Percentiles rank a stretch among this genome's conserved stretches.
phyloP scores from a whole-genome alignment of 163 green algal genomes.

The Chlorella variabilis region DNA sequence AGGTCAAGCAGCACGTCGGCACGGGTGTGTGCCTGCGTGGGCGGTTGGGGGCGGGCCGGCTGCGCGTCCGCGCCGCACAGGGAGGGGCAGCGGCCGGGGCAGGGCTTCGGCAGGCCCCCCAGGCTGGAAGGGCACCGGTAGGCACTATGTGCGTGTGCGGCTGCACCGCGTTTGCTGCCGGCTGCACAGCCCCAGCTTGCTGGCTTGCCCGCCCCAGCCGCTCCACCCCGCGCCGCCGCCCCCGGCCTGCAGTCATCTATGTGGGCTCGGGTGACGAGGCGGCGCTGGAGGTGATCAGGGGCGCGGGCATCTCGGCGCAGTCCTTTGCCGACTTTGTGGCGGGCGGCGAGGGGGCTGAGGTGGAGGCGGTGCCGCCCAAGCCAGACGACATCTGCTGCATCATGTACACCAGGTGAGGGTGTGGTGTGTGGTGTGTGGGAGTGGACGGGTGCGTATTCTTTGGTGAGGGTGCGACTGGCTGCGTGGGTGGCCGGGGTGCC shows the following conservation, averaged over 20 bases:
- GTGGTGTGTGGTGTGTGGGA: too few relatives aligned
- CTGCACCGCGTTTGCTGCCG: too few relatives aligned
- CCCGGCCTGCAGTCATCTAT: slow-evolving; percentile 25
- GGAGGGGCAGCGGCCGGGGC: neutral
- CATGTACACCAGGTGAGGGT: slow-evolving; percentile 91
- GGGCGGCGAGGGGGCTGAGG: slow-evolving; percentile 35
- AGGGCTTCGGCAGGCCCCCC: too few relatives aligned
- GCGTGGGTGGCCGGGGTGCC: neutral
- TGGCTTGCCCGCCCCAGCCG: too few relatives aligned
- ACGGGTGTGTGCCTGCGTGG: neutral
- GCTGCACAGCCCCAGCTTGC: too few relatives aligned
- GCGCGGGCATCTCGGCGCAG: neutral
- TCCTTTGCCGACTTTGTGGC: slow-evolving; percentile 51
- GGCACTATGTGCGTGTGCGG: too few relatives aligned
- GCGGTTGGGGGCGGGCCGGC: neutral
- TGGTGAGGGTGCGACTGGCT: too few relatives aligned
- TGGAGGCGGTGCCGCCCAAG: slow-evolving; percentile 45
- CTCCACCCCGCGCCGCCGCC: neutral
- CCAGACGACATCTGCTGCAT: slow-evolving; percentile 84
- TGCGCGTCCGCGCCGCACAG: neutral
- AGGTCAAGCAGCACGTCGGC: slow-evolving; percentile 22
- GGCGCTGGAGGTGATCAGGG: slow-evolving; percentile 7
- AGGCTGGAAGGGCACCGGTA: too few relatives aligned
- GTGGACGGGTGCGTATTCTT: neutral
- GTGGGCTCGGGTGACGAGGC: slow-evolving; percentile 27